phyloP scores from a whole-genome alignment of 1,284 basidiomycete species.

The Cryptococcus sp. region DNA sequence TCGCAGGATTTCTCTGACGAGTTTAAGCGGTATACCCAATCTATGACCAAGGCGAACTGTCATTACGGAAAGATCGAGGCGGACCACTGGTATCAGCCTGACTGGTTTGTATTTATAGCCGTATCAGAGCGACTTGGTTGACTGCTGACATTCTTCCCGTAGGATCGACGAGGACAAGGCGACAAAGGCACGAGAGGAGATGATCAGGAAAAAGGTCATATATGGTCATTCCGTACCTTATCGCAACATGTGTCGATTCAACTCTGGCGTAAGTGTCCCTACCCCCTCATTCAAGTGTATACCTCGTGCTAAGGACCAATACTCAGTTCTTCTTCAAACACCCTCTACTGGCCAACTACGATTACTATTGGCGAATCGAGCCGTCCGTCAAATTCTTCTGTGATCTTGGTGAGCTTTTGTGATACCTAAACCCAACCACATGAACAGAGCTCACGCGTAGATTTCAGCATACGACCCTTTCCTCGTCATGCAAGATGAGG shows the following conservation, averaged over 20 bases:
- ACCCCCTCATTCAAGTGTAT: conserved; percentile 2
- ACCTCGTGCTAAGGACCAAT: background rate
- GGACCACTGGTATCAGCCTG: conserved; percentile 82
- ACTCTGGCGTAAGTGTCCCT: conserved; percentile 71
- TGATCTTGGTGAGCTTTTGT: conserved; percentile 58
- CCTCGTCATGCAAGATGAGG: conserved; percentile 77
- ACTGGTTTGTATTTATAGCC: conserved; percentile 55
- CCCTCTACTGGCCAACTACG: conserved; percentile 73
- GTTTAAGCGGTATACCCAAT: conserved; percentile 71
- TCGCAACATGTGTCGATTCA: conserved; percentile 81
- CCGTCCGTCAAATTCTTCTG: conserved; percentile 76
- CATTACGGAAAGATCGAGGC: conserved; percentile 79
- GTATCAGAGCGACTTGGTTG: background rate
- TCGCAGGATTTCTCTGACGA: conserved; percentile 65
- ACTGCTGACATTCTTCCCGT: background rate
- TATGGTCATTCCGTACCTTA: conserved; percentile 73
- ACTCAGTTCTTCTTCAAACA: conserved; percentile 75
- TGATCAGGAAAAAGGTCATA: conserved; percentile 79
- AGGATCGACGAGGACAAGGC: conserved; percentile 72
- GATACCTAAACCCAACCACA: no score
- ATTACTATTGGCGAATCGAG: conserved; percentile 90
- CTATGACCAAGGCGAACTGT: conserved; percentile 66
- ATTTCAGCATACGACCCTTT: conserved; percentile 72
- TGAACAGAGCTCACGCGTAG: conserved; percentile 1
- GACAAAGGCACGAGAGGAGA: conserved; percentile 61